phyloP scores from a whole-genome alignment of 1,284 basidiomycete genomes.

The Trichosporon sp. region DNA sequence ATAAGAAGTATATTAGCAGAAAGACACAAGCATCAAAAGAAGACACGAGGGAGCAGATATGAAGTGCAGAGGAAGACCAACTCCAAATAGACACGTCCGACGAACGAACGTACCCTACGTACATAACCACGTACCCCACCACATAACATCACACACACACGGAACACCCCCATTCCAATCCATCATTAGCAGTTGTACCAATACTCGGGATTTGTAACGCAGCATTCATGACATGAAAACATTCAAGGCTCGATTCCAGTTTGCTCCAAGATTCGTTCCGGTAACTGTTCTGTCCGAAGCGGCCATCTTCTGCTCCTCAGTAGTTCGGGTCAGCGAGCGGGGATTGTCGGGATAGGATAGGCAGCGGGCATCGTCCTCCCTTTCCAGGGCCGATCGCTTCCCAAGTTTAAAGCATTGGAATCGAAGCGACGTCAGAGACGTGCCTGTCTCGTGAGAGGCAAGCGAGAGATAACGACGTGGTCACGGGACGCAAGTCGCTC shows the following conservation, averaged over 20 bases:
- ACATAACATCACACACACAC: conserved; percentile 1
- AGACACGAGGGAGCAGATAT: background rate
- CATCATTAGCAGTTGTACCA: background rate
- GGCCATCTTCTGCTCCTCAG: too few relatives aligned
- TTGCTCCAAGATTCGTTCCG: too few relatives aligned
- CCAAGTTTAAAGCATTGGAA: too few relatives aligned
- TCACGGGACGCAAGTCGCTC: too few relatives aligned
- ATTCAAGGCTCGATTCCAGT: conserved; percentile 25
- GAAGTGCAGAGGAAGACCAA: background rate
- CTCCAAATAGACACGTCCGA: background rate
- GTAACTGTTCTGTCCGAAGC: too few relatives aligned
- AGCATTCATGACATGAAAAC: conserved; percentile 38
- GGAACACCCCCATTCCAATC: background rate
- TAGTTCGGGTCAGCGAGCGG: too few relatives aligned
- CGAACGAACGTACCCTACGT: background rate
- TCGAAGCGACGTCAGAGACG: too few relatives aligned
- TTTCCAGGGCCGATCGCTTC: too few relatives aligned
- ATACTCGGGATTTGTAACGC: conserved; percentile 8
- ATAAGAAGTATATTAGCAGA: background rate
- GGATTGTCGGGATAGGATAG: too few relatives aligned
- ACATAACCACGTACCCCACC: background rate
- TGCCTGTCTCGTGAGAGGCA: too few relatives aligned
- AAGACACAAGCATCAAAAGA: background rate
- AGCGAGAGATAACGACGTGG: too few relatives aligned
- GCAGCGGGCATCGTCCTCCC: too few relatives aligned